These are phyloP conservation scores for Penicillium brevicompactum DNA, from an alignment of 2,329 filamentous ascomycete genomes.

Conservation along the genomic window DNA sequence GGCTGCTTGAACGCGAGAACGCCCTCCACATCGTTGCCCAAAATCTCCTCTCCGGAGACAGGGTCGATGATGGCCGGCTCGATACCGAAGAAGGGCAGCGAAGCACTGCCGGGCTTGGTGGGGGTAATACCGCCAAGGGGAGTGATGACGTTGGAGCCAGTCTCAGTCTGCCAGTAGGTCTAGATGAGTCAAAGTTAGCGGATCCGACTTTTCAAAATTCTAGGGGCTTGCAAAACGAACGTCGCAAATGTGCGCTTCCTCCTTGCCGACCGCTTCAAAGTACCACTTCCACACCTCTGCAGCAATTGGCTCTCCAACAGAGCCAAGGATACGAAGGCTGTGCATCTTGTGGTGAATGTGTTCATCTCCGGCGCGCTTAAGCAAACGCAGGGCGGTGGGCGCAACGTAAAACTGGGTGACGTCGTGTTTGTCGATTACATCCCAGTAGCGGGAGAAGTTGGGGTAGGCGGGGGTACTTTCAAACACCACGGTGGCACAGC, in stretches of 20 bases:
- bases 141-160: constrained; percentile 92
- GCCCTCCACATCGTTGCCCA: constrained; percentile 95
- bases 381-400: constrained; percentile 84
- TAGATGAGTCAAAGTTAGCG: constrained; percentile 41
- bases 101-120: constrained; percentile 94
- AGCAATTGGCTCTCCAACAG: constrained; percentile 95
- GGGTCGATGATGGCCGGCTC: constrained; percentile 98
- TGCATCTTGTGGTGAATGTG: constrained; percentile 90
- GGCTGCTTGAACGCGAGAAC: constrained; percentile 96
- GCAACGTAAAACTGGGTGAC: constrained; percentile 99
- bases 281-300: constrained; percentile 99
- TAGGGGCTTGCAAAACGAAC: constrained; percentile 60
- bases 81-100: constrained; percentile 96
- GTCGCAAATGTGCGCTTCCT: constrained; percentile 90
- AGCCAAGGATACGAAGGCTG: constrained; percentile 84
- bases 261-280: constrained; percentile 90
- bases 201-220: neutral
- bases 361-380: constrained; percentile 94
- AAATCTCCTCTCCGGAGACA: constrained; percentile 87
- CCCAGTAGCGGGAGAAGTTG: constrained; percentile 98
- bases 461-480: constrained; percentile 97
- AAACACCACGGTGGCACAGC: constrained; percentile 93
- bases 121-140: constrained; percentile 91
- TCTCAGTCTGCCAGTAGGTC: constrained; percentile 99
- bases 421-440: constrained; percentile 91